These are phyloP conservation scores for Penicillium sumatraense DNA, from an alignment of 2,329 filamentous ascomycete genomes.

Conservation along the genomic window DNA sequence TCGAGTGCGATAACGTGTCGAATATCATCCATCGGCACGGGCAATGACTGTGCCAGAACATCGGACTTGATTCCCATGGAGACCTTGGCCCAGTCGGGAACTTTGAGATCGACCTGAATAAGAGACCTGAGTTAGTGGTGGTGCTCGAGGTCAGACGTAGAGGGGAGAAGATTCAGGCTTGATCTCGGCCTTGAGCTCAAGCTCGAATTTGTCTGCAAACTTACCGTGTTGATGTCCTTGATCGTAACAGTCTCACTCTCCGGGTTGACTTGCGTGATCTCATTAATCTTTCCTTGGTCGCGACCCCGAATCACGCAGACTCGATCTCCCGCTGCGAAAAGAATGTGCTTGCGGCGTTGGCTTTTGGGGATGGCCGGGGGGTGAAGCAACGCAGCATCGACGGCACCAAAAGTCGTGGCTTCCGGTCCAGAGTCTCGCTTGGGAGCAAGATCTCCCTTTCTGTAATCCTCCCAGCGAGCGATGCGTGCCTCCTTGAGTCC, in stretches of 20 bases:
- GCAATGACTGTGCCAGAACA: constrained; percentile 56
- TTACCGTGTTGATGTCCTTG: constrained; percentile 66
- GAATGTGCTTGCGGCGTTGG: constrained; percentile 56
- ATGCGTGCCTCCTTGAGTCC: constrained; percentile 55
- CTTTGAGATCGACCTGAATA: constrained; percentile 46
- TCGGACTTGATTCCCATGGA: constrained; percentile 44
- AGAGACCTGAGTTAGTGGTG: constrained; percentile 10
- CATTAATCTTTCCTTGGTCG: constrained; percentile 82
- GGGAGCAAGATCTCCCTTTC: constrained; percentile 76
- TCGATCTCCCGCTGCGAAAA: constrained; percentile 71
- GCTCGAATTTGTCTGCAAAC: constrained; percentile 6
- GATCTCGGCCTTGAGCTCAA: too few relatives aligned
- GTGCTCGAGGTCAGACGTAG: neutral
- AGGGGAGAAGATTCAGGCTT: too few relatives aligned
- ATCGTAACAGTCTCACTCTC: constrained; percentile 64
- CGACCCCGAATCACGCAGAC: constrained; percentile 79
- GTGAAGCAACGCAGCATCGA: constrained; percentile 45
- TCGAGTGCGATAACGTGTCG: constrained; percentile 79
- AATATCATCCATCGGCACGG: constrained; percentile 71
- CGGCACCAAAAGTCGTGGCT: constrained; percentile 63
- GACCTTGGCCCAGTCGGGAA: constrained; percentile 43
- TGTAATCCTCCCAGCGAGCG: constrained; percentile 74
- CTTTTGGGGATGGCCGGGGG: constrained; percentile 47
- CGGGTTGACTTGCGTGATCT: constrained; percentile 62
- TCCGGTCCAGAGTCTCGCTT: constrained; percentile 69